Percentiles rank a stretch among this genome's conserved stretches.
These are phyloP conservation scores for Chalara sp. DNA, from an alignment of 2,329 filamentous ascomycete species.

Conservation along the genomic window DNA sequence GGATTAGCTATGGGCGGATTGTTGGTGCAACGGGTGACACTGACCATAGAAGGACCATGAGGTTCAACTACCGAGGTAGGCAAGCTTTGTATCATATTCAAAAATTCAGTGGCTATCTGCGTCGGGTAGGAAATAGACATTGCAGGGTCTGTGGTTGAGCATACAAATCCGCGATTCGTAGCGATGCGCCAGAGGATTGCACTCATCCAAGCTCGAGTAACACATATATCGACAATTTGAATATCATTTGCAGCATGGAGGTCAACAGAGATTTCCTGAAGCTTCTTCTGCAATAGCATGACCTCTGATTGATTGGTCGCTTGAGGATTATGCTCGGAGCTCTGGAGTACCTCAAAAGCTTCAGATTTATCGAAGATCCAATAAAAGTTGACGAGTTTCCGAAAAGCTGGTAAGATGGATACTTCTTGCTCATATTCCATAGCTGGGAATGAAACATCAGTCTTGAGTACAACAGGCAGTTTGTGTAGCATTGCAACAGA, in stretches of 20 bases:
- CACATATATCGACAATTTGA: conserved; percentile 59
- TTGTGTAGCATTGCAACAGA: conserved; percentile 45
- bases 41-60: conserved; percentile 39
- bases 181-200: conserved; percentile 53
- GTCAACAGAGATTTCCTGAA: conserved; percentile 34
- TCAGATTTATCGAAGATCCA: conserved; percentile 43
- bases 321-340: background rate
- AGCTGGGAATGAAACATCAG: conserved; percentile 31
- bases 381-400: conserved; percentile 42
- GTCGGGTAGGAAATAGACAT: conserved; percentile 30
- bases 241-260: conserved; percentile 41
- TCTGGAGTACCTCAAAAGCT: conserved; percentile 37
- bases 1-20: background rate
- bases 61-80: conserved; percentile 41
- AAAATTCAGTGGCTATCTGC: conserved; percentile 38
- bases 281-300: conserved; percentile 31
- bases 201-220: conserved; percentile 61
- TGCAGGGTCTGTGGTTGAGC: conserved; percentile 7
- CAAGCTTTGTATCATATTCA: conserved; percentile 35
- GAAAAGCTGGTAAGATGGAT: conserved; percentile 40
- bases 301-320: background rate
- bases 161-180: background rate
- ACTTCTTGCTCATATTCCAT: conserved; percentile 33
- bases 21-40: background rate
- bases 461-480: conserved; percentile 38